phyloP scores from a whole-genome alignment of 139 green algal genomes.

The Tetradesmus lagerheimii region DNA sequence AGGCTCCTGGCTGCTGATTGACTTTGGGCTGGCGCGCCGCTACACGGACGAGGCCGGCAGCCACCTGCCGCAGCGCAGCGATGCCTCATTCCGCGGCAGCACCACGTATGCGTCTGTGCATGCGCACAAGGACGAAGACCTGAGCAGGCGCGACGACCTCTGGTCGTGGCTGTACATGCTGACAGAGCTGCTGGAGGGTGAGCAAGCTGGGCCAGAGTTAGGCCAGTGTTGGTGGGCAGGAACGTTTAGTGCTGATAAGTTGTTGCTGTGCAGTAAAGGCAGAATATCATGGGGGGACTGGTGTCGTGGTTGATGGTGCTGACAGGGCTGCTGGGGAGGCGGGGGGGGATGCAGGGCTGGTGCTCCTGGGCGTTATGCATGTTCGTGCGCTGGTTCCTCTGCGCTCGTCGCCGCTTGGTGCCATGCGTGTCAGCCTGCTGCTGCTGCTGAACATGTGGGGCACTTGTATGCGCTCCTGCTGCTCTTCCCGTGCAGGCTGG shows the following conservation, averaged over 20 bases:
- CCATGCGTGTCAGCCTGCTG: no score
- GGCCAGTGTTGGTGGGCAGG: no score
- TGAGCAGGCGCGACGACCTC: conserved; percentile 89
- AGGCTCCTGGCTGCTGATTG: conserved; percentile 74
- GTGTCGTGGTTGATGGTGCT: no score
- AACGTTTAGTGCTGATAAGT: no score
- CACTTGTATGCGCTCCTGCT: background rate
- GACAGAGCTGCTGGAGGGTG: conserved; percentile 78
- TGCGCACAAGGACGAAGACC: conserved; percentile 71
- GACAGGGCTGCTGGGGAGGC: no score
- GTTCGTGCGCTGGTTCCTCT: no score
- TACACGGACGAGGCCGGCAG: conserved; percentile 67
- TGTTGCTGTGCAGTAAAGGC: no score
- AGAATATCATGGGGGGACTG: no score
- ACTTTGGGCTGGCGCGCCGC: conserved; percentile 82
- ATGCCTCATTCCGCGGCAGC: conserved; percentile 82
- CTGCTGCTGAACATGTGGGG: background rate
- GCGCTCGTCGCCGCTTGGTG: no score
- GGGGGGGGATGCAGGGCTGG: no score
- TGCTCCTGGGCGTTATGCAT: no score
- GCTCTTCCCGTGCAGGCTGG: conserved; percentile 37
- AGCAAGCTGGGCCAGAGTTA: background rate
- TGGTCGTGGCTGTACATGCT: conserved; percentile 93
- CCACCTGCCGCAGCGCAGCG: conserved; percentile 61
- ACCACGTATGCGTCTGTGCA: conserved; percentile 85